Evolutionary conservation across 768 basidiomycete species (phyloP).

Genomic region (Filobasidium wieringae): DNA sequence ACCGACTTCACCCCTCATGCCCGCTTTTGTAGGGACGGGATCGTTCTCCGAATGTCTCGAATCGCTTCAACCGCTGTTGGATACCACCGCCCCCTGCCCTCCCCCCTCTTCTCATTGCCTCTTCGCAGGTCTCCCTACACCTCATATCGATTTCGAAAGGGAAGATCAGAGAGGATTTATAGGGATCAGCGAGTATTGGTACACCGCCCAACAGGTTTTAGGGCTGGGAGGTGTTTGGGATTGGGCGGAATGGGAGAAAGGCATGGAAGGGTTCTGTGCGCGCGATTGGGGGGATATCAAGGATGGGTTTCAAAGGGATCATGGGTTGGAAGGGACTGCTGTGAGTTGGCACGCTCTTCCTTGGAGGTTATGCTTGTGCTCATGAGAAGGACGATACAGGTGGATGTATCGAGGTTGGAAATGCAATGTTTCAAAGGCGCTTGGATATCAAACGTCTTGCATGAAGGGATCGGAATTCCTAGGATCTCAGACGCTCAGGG

Average conservation of each 20-base stretch:
- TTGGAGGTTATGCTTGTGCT: background rate
- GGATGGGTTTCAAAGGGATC: slow-evolving; percentile 49
- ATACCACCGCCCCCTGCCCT: slow-evolving; percentile 70
- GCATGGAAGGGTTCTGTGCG: slow-evolving; percentile 72
- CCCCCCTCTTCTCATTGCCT: slow-evolving; percentile 54
- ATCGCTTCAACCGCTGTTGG: slow-evolving; percentile 62
- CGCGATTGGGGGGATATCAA: slow-evolving; percentile 68
- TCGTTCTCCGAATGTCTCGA: slow-evolving; percentile 75
- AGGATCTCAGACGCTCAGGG: slow-evolving; percentile 77
- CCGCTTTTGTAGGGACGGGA: slow-evolving; percentile 69
- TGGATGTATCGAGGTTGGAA: slow-evolving; percentile 73
- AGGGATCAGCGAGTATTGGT: slow-evolving; percentile 98
- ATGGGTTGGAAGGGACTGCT: slow-evolving; percentile 44
- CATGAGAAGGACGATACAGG: slow-evolving; percentile 34
- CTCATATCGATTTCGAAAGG: slow-evolving; percentile 74
- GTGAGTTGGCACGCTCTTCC: slow-evolving; percentile 44
- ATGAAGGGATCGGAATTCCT: slow-evolving; percentile 91
- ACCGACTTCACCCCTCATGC: slow-evolving; percentile 49
- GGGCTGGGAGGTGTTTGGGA: slow-evolving; percentile 90
- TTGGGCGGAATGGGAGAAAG: slow-evolving; percentile 88
- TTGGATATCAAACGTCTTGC: slow-evolving; percentile 91
- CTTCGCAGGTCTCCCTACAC: slow-evolving; percentile 88
- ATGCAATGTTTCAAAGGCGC: slow-evolving; percentile 99
- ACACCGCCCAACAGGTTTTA: slow-evolving; percentile 93
- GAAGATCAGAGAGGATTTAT: slow-evolving; percentile 56